Evolutionary conservation across 257 asterid species (phyloP).

Genomic region (Forsythia suspensa): DNA sequence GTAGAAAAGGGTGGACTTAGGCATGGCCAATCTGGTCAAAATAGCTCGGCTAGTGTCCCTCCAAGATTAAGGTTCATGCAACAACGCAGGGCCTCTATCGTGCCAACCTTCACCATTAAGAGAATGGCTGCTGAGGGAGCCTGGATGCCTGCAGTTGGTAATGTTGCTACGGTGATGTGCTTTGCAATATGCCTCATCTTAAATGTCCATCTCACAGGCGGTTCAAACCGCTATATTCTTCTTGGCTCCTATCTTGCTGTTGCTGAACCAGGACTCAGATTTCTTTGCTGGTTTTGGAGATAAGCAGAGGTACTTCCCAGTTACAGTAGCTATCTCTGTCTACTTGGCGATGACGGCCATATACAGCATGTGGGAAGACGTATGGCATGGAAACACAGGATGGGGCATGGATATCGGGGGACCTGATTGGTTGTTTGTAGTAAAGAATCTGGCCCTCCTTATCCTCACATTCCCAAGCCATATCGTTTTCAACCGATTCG

Average conservation of each 20-base stretch:
- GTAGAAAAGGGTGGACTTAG: slow-evolving; percentile 67
- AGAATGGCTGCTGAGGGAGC: slow-evolving; percentile 92
- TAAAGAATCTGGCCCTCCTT: slow-evolving; percentile 88
- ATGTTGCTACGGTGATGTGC: slow-evolving; percentile 90
- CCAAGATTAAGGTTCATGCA: slow-evolving; percentile 93
- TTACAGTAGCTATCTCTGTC: slow-evolving; percentile 63
- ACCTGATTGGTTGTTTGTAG: slow-evolving; percentile 83
- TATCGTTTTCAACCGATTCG: slow-evolving; percentile 84
- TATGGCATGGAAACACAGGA: slow-evolving; percentile 76
- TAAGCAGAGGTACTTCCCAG: slow-evolving; percentile 97
- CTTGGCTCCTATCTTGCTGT: slow-evolving; percentile 85
- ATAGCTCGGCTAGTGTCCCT: slow-evolving; percentile 63
- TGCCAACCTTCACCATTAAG: slow-evolving; percentile 72
- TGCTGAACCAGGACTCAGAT: slow-evolving; percentile 93
- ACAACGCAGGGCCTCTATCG: slow-evolving; percentile 81
- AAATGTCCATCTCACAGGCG: slow-evolving; percentile 80
- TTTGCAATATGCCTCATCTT: slow-evolving; percentile 88
- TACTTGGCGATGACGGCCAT: slow-evolving; percentile 69
- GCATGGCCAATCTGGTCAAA: slow-evolving; percentile 72
- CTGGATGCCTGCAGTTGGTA: slow-evolving; percentile 99
- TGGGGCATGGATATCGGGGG: slow-evolving; percentile 95
- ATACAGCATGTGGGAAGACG: slow-evolving; percentile 87
- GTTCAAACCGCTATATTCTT: slow-evolving; percentile 94
- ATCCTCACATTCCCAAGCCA: slow-evolving; percentile 86
- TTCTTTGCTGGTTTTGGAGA: slow-evolving; percentile 96